Conservation (phyloP, 2,329 filamentous ascomycete species). For the Aspergillus hortae region DNA sequence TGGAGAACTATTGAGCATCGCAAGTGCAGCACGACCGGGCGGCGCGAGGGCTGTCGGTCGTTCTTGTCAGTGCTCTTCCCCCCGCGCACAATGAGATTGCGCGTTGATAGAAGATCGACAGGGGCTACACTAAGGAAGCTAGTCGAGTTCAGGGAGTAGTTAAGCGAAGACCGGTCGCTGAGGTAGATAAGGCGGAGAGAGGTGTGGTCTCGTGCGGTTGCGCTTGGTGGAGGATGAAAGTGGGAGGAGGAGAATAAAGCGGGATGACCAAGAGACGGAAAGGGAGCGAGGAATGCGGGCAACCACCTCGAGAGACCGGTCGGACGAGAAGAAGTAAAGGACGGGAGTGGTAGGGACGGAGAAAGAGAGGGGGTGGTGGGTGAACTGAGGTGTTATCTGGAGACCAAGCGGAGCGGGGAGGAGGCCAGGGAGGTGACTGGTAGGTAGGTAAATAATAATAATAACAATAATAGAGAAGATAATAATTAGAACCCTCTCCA, state of each 20-base stretch:
- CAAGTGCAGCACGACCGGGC: slow-evolving; percentile 15
- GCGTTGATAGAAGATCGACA: slow-evolving; percentile 18
- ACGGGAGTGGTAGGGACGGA: background rate
- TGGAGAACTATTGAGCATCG: slow-evolving; percentile 29
- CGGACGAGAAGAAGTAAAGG: background rate
- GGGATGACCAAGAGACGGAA: background rate
- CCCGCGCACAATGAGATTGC: slow-evolving; percentile 6
- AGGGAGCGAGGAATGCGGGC: background rate
- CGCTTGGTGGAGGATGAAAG: background rate
- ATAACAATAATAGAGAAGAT: background rate
- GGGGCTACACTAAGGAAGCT: slow-evolving; percentile 7
- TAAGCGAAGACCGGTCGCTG: no score
- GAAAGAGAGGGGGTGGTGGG: background rate
- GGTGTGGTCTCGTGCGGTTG: background rate
- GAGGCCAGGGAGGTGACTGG: background rate
- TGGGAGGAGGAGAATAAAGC: background rate
- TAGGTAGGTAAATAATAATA: background rate
- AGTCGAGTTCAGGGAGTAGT: slow-evolving; percentile 2
- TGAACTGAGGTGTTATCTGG: background rate
- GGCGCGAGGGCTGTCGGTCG: slow-evolving; percentile 7
- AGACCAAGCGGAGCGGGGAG: background rate
- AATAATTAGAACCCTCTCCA: background rate
- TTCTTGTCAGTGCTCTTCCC: slow-evolving; percentile 14
- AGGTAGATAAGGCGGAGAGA: background rate
- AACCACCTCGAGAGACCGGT: background rate